A percentile compares a stretch with the other conserved stretches of the same genome.
phyloP scores from a whole-genome alignment of 2,329 filamentous ascomycete species.

The Pseudonectria foliicola region DNA sequence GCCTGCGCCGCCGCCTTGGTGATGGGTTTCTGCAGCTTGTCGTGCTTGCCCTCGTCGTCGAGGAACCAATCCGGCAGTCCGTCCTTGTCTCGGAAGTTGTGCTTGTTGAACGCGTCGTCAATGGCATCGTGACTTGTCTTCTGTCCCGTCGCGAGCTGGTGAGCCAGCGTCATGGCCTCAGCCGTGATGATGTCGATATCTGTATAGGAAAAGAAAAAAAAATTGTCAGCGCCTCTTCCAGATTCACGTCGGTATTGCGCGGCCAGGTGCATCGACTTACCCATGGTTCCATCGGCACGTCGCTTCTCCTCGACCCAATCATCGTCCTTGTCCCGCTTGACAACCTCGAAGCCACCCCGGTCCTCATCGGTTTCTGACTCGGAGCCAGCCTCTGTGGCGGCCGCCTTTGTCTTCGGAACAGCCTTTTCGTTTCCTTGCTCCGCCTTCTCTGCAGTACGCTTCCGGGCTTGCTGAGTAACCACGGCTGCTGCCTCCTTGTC shows the following conservation, averaged over 20 bases:
- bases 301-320: slow-evolving; percentile 63
- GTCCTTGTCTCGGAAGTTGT: slow-evolving; percentile 81
- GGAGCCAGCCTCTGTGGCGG: slow-evolving; percentile 19
- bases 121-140: slow-evolving; percentile 72
- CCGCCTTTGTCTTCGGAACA: slow-evolving; percentile 9
- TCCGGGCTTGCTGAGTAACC: slow-evolving; percentile 19
- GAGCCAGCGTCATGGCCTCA: slow-evolving; percentile 96
- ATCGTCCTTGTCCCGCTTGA: slow-evolving; percentile 42
- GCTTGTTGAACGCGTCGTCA: slow-evolving; percentile 92
- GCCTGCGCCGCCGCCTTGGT: slow-evolving; percentile 82
- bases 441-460: slow-evolving; percentile 16
- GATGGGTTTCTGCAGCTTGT: slow-evolving; percentile 80
- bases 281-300: slow-evolving; percentile 54
- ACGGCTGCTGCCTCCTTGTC: slow-evolving; percentile 27
- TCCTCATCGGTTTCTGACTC: slow-evolving; percentile 33
- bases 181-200: slow-evolving; percentile 99
- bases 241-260: background rate
- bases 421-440: background rate
- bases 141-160: slow-evolving; percentile 80
- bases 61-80: slow-evolving; percentile 97
- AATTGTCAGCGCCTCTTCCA: slow-evolving; percentile 3
- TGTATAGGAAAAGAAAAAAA: slow-evolving; percentile 27
- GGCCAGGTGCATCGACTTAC: slow-evolving; percentile 32
- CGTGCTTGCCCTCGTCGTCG: slow-evolving; percentile 82
- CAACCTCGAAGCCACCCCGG: slow-evolving; percentile 52